Base-by-base conservation (phyloP, 164 flowering plant species). In the Aristolochia fimbriata region DNA sequence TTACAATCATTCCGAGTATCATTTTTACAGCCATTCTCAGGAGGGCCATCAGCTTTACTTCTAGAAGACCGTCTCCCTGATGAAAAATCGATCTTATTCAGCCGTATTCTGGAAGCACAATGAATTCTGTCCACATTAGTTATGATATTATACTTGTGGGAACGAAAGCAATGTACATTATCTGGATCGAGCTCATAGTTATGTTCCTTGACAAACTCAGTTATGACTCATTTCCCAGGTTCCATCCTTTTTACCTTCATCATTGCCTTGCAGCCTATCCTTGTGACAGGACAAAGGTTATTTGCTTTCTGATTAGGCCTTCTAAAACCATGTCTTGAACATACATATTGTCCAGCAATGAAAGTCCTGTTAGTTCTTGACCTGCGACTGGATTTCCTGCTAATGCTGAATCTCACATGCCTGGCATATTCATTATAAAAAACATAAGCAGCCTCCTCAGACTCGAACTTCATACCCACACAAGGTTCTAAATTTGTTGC, bases 381-480 rank as follows among this genome's bases (percentile, higher is more conserved):
- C 19, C 63, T 58, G 20, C 55, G 49, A 43, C 19, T 19, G 7
- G 24, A 20, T 12, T 37, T 53, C 20, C 17, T 30, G 19, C 62
- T 50, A 19, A 53, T 52, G 45, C 58, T 46, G 27, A 65, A 65
- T 6, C 68, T 63, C 51, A 59, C 52, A 23, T n/a, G 43, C 30
- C 45, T 52, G 19, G 68, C 68, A 65, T 65, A 59, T 45, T 23
- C 53, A 52, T 41, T 45, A 14, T 65, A 65, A 48, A 51, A 65
- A n/a, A 51, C 25, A 41, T 25, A 47, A 11, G 68, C 68, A 22
- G 37, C 52, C 51, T 65, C 63, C n/a, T 52, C 63, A 43, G 50
- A 31, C 45, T 51, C 58, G 31, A 65, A 65, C 58, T 53, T 25
- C 68, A 65, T 65, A 23, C 68, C 68, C 16, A 52, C 58, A 65